Conservation (phyloP, 495 filamentous ascomycete species). For the Daldinia concentrica region DNA sequence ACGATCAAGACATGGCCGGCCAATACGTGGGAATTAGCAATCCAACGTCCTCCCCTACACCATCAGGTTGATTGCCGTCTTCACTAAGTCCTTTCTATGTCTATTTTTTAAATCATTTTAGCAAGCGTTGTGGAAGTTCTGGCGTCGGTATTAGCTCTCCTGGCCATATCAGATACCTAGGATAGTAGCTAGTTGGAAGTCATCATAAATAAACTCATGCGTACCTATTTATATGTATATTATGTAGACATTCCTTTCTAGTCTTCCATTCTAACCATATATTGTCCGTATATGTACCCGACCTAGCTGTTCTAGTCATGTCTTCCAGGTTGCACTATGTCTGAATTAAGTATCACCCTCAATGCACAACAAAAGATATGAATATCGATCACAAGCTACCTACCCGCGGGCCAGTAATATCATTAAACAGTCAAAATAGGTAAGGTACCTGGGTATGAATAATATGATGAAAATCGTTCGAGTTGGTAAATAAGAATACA, state of each 20-base stretch:
- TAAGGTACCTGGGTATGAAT: not conserved
- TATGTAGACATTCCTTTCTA: no score
- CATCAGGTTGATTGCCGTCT: not conserved
- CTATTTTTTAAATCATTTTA: not conserved
- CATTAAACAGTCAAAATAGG: not conserved
- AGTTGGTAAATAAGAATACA: not conserved
- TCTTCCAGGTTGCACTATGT: not conserved
- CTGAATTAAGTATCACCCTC: not conserved
- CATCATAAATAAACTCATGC: not conserved
- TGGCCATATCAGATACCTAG: not conserved
- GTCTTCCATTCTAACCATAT: no score
- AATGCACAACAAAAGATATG: not conserved
- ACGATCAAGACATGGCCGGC: conserved; percentile 51
- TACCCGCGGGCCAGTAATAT: not conserved
- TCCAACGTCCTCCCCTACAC: not conserved
- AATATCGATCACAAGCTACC: no score
- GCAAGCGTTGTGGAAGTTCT: not conserved
- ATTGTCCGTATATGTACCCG: no score
- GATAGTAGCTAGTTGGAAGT: not conserved
- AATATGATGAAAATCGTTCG: not conserved
- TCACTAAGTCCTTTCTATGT: not conserved
- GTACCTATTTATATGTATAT: not conserved
- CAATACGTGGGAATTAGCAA: not conserved
- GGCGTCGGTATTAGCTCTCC: not conserved
- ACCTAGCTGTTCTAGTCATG: no score